phyloP scores from a whole-genome alignment of 2,329 filamentous ascomycete genomes.

The Neobulgaria alba region DNA sequence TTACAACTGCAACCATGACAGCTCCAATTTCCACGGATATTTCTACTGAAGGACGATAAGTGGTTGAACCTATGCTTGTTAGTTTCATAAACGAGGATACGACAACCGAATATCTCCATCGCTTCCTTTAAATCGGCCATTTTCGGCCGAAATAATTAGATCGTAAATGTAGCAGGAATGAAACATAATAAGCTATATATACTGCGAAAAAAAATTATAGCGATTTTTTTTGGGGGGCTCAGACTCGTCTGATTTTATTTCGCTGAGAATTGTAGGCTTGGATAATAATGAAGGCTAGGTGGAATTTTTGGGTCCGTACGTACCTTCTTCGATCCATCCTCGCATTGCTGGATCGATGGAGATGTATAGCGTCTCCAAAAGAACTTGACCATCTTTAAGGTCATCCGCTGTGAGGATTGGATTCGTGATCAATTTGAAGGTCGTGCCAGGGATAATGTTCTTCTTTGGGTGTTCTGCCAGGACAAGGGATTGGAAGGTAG shows the following conservation, averaged over 20 bases:
- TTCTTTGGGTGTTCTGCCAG: not conserved
- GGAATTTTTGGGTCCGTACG: no score
- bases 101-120: no score
- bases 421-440: not conserved
- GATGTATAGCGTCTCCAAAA: not conserved
- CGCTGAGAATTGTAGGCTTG: no score
- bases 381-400: not conserved
- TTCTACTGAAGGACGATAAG: not conserved
- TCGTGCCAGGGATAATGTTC: not conserved
- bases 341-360: not conserved
- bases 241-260: no score
- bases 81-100: no score
- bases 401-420: not conserved
- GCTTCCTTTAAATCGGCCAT: no score
- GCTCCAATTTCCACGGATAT: not conserved
- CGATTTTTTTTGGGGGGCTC: no score
- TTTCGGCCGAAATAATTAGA: no score
- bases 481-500: not conserved
- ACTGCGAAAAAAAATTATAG: no score
- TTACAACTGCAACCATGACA: not conserved
- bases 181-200: no score
- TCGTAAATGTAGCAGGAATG: no score
- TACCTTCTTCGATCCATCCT: not conserved
- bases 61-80: not conserved
- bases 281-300: no score